These are phyloP conservation scores for Venturia oleaginea DNA, from an alignment of 2,329 filamentous ascomycete species.

Conservation along the genomic window DNA sequence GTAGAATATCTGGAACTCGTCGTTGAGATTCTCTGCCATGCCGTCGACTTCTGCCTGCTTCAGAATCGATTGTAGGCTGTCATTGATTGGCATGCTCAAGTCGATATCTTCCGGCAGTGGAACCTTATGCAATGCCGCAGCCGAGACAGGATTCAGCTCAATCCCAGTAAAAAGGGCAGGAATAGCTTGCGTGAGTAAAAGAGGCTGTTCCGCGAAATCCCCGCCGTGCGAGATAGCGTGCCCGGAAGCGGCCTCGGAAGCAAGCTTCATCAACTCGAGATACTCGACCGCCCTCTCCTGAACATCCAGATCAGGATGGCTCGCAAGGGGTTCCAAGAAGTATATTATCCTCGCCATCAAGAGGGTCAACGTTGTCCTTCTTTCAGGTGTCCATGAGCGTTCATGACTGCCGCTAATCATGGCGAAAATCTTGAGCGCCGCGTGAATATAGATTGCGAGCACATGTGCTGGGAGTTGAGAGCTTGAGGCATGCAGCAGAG, in stretches of 20 bases:
- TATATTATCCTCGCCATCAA: slow-evolving; percentile 75
- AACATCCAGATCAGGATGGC: slow-evolving; percentile 83
- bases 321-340: slow-evolving; percentile 66
- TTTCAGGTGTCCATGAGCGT: slow-evolving; percentile 60
- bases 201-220: slow-evolving; percentile 65
- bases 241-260: slow-evolving; percentile 66
- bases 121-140: slow-evolving; percentile 75
- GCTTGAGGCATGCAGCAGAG: slow-evolving; percentile 60
- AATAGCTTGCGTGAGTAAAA: slow-evolving; percentile 83
- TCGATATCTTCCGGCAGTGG: slow-evolving; percentile 68
- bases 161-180: slow-evolving; percentile 77
- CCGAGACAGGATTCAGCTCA: slow-evolving; percentile 85
- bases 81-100: slow-evolving; percentile 73
- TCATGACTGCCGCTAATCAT: slow-evolving; percentile 57
- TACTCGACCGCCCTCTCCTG: slow-evolving; percentile 93
- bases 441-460: slow-evolving; percentile 73
- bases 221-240: slow-evolving; percentile 54
- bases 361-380: slow-evolving; percentile 66
- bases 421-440: slow-evolving; percentile 76
- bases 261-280: slow-evolving; percentile 77
- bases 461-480: slow-evolving; percentile 52
- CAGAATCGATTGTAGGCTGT: slow-evolving; percentile 60
- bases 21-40: slow-evolving; percentile 24
- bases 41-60: slow-evolving; percentile 37
- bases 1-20: slow-evolving; percentile 34